These are phyloP conservation scores for Purshia tridentata DNA, from an alignment of 306 rosid species.

Conservation along the genomic window DNA sequence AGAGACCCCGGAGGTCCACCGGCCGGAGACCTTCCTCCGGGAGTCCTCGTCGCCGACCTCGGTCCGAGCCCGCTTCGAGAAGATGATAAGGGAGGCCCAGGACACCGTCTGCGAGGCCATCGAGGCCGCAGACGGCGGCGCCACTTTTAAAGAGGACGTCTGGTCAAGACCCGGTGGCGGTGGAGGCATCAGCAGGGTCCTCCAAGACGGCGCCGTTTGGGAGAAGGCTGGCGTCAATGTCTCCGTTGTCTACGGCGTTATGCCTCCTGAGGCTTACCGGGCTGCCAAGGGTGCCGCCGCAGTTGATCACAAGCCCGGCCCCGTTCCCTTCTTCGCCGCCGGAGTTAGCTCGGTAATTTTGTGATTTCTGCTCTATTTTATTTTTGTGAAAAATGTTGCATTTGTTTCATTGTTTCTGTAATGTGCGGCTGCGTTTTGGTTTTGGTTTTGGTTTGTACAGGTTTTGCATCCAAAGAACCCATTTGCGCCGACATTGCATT, in stretches of 20 bases:
- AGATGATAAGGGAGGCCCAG: constrained; percentile 95
- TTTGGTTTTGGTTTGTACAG: constrained; percentile 37
- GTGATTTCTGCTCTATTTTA: not conserved
- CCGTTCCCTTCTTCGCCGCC: constrained; percentile 90
- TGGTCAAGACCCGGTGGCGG: constrained; percentile 99
- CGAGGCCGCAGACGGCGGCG: constrained; percentile 79
- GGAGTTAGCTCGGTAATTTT: constrained; percentile 87
- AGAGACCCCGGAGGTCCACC: constrained; percentile 71
- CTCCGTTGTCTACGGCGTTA: constrained; percentile 88
- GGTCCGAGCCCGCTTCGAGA: constrained; percentile 82
- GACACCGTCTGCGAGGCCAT: constrained; percentile 77
- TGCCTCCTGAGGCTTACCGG: constrained; percentile 98
- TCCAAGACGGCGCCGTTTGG: constrained; percentile 89
- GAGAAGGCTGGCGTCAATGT: constrained; percentile 99
- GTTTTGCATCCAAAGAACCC: constrained; percentile 97
- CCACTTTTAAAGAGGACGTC: constrained; percentile 77
- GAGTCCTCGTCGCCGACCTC: constrained; percentile 47
- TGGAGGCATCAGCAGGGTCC: constrained; percentile 94
- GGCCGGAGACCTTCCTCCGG: constrained; percentile 78
- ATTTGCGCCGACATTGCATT: constrained; percentile 91
- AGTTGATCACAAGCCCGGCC: constrained; percentile 72
- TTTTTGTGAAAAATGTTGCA: not conserved
- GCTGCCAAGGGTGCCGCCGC: constrained; percentile 68
- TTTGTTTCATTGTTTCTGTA: not conserved
- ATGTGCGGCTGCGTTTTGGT: not conserved